Percentiles rank a stretch among this genome's conserved stretches.
Conservation (phyloP, 1,284 basidiomycete species). For the Trichosporon faecale region DNA sequence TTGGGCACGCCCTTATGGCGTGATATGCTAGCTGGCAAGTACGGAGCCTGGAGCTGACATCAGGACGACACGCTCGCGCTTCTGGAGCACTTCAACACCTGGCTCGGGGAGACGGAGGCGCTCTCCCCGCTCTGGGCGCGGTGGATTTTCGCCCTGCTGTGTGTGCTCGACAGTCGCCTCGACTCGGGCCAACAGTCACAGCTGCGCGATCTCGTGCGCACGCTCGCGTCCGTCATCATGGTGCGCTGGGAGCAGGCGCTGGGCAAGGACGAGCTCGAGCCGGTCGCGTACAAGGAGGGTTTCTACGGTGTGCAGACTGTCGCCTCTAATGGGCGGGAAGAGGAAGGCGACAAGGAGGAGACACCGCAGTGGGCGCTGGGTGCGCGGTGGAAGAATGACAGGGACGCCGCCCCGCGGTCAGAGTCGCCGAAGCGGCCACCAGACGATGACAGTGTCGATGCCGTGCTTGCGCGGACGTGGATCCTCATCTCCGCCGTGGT, state of each 20-base stretch:
- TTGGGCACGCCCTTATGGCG: not conserved
- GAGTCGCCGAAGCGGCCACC: constrained; percentile 16
- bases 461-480: constrained; percentile 63
- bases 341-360: not conserved
- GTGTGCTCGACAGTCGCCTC: constrained; percentile 67
- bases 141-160: constrained; percentile 80
- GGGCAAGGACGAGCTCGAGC: not conserved
- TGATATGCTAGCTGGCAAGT: not conserved
- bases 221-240: constrained; percentile 62
- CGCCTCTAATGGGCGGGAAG: constrained; percentile 14
- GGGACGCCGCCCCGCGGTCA: constrained; percentile 15
- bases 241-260: constrained; percentile 32
- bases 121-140: constrained; percentile 66
- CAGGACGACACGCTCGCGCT: constrained; percentile 30
- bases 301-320: constrained; percentile 21
- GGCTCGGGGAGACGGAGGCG: constrained; percentile 27
- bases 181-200: constrained; percentile 73
- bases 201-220: constrained; percentile 72
- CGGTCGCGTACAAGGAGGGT: constrained; percentile 14
- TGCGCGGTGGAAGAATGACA: constrained; percentile 20
- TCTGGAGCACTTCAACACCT: constrained; percentile 27
- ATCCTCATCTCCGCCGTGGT: constrained; percentile 70
- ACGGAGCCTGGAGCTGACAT: constrained; percentile 8
- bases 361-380: constrained; percentile 17
- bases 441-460: constrained; percentile 29